Evolutionary conservation across 148 eudicot genomes (phyloP).

Genomic region (Fagopyrum esculentum): DNA sequence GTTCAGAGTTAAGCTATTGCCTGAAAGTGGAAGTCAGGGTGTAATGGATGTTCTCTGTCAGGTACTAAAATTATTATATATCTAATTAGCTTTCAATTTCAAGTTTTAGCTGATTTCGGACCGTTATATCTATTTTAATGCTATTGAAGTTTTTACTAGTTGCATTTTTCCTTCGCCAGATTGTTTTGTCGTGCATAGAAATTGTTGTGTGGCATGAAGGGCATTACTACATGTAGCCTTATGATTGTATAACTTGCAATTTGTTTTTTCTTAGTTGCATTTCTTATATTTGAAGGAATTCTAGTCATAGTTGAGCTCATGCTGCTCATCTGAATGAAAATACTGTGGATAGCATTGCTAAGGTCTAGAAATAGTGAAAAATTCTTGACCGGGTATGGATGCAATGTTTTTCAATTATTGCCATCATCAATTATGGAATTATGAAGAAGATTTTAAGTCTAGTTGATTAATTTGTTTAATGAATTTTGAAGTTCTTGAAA

Average conservation of each 20-base stretch:
- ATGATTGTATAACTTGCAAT: background rate
- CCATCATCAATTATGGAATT: too few relatives aligned
- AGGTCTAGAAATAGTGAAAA: too few relatives aligned
- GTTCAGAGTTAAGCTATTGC: constrained; percentile 60
- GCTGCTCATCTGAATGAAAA: background rate
- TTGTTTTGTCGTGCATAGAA: background rate
- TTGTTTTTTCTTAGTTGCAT: background rate
- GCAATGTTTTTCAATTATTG: too few relatives aligned
- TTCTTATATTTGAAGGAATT: background rate
- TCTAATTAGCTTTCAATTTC: background rate
- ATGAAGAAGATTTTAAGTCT: too few relatives aligned
- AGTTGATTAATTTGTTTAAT: too few relatives aligned
- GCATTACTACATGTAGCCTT: too few relatives aligned
- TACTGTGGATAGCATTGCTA: too few relatives aligned
- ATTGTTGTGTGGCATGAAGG: background rate
- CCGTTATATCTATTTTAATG: too few relatives aligned
- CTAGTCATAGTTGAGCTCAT: background rate
- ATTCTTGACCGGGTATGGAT: too few relatives aligned
- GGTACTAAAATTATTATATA: constrained; percentile 26
- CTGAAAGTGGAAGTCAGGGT: constrained; percentile 59
- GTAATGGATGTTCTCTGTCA: constrained; percentile 87
- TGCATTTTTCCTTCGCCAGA: background rate
- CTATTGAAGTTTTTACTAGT: background rate
- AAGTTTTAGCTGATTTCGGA: background rate
- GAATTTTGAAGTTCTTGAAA: too few relatives aligned